Percentiles rank a stretch among this genome's conserved stretches.
phyloP scores from a whole-genome alignment of 2,329 filamentous ascomycete genomes.

The Exophiala oligosperma region DNA sequence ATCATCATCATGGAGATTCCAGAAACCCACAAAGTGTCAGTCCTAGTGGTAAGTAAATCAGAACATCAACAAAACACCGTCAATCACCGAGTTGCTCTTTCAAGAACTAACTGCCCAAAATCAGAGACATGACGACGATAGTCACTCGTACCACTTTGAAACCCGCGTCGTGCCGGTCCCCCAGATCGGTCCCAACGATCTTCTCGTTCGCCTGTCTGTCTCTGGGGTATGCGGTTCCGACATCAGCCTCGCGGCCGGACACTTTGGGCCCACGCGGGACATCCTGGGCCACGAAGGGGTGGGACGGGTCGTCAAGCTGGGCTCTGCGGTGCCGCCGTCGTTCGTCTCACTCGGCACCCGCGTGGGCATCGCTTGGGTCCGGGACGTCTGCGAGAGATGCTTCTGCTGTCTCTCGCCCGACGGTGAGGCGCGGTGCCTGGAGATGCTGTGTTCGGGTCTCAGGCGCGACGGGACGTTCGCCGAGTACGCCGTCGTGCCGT shows the following conservation, averaged over 20 bases:
- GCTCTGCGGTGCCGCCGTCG: slow-evolving; percentile 33
- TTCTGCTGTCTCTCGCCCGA: slow-evolving; percentile 33
- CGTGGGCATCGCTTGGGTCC: slow-evolving; percentile 42
- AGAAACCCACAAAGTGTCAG: too few relatives aligned
- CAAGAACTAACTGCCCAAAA: too few relatives aligned
- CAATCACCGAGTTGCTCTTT: too few relatives aligned
- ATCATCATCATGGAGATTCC: too few relatives aligned
- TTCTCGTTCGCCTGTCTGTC: slow-evolving; percentile 57
- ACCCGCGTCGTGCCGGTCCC: slow-evolving; percentile 29
- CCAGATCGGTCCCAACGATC: slow-evolving; percentile 42
- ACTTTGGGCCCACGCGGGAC: slow-evolving; percentile 37
- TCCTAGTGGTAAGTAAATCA: too few relatives aligned
- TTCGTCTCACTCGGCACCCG: slow-evolving; percentile 30
- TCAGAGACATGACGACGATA: slow-evolving; percentile 7
- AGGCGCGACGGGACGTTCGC: slow-evolving; percentile 42
- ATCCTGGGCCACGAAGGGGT: slow-evolving; percentile 53
- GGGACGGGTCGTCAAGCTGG: slow-evolving; percentile 41
- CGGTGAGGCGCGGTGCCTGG: slow-evolving; percentile 17
- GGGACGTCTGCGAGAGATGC: slow-evolving; percentile 40
- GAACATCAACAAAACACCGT: too few relatives aligned
- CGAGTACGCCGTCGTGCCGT: slow-evolving; percentile 41
- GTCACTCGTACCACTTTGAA: slow-evolving; percentile 10
- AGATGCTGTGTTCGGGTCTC: slow-evolving; percentile 16
- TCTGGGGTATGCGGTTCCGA: slow-evolving; percentile 61
- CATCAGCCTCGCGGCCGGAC: slow-evolving; percentile 51